Conservation (phyloP, 2,329 filamentous ascomycete genomes). For the Hypoxylon sp. region DNA sequence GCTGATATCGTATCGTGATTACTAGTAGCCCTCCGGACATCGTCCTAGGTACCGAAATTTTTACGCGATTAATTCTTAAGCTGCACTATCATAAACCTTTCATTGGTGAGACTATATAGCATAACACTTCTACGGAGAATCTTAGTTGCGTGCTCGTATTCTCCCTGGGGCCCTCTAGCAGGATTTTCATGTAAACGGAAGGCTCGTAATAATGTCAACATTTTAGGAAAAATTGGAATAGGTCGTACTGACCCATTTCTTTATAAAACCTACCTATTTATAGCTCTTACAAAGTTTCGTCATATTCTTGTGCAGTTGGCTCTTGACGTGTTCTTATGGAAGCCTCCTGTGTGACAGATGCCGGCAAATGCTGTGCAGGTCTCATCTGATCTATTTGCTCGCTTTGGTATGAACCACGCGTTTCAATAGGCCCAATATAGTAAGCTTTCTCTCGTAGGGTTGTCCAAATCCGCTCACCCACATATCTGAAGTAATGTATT, state of each 20-base stretch:
- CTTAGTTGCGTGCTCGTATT: background rate
- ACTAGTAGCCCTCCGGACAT: background rate
- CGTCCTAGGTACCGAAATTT: no score
- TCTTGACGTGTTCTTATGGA: background rate
- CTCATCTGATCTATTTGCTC: background rate
- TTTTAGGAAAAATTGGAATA: background rate
- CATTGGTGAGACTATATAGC: background rate
- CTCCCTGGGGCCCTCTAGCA: background rate
- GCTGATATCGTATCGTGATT: background rate
- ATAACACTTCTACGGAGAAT: background rate
- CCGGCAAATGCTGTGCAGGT: background rate
- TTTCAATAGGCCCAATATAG: background rate
- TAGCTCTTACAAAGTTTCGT: background rate
- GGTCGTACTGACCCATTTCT: background rate
- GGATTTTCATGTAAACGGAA: background rate
- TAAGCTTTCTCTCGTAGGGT: background rate
- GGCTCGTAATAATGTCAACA: background rate
- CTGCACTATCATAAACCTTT: background rate
- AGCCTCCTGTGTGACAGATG: background rate
- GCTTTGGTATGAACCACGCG: background rate
- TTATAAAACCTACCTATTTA: background rate
- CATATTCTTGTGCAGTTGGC: background rate
- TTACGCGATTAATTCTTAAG: no score
- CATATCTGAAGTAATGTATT: slow-evolving; percentile 1
- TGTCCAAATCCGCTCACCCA: background rate